Evolutionary conservation across 352 stramenopile species (phyloP), one percentile per base, ranked within the genome.

Genomic region (Phytophthora citricola): DNA sequence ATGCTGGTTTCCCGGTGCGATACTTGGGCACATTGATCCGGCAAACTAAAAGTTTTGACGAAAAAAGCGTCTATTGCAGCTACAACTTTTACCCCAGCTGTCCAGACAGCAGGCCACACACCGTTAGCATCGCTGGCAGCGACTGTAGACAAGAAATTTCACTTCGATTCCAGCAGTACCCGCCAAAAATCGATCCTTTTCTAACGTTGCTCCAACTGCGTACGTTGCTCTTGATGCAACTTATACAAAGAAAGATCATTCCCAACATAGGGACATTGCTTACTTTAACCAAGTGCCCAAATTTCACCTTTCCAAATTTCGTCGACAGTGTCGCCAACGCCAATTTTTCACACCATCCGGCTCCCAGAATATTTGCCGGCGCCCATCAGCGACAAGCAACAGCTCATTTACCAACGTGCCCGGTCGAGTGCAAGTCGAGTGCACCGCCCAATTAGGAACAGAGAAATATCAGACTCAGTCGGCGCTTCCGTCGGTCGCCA

Each of bases 321-420:
- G 10, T 44, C 29, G 11, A 52, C 47, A 55, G 46, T 54, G 56
- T 58, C 51, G 38, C 14, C 39, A 63, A 47, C 43, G n/a, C 15
- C 38, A 69, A 76, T 63, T 66, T 76, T 72, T 73, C 57, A 62
- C 41, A 58, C 63, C 58, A 69, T 63, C 51, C 52, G 59, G 58
- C 45, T 41, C n/a, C 5, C 48, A 36, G 69, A 76, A 76, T 64
- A 66, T 70, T 76, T 70, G 49, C 64, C 52, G n/a, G 22, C 43
- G 56, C 56, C 8, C 58, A 60, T 51, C 46, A 5, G 20, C 56
- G 14, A 27, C 32, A 22, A 8, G 39, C 26, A 54, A 43, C 31
- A 36, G 64, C 58, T 68, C 64, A 76, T 73, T 76, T 73, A 58
- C 40, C 34, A 71, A 76, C 63, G 46, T 53, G 53, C 63, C 34